A percentile compares a stretch with the other conserved stretches of the same genome.
These are phyloP conservation scores for Epichloe hybrida DNA, from an alignment of 2,329 filamentous ascomycete genomes.

Conservation along the genomic window DNA sequence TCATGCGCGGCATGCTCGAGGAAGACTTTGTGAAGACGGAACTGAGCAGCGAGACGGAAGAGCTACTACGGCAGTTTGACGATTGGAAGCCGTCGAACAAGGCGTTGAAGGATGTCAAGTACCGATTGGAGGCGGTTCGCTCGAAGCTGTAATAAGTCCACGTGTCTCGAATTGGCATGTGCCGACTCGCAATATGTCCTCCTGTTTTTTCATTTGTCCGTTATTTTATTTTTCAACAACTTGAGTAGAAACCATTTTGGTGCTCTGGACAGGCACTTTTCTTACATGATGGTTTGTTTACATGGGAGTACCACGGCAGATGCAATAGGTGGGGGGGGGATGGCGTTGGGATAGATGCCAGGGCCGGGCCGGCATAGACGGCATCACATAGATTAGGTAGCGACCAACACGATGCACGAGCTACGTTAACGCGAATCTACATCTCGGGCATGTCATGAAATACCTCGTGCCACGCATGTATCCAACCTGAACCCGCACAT, in stretches of 20 bases:
- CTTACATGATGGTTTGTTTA: too few species aligned
- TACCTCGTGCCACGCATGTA: too few species aligned
- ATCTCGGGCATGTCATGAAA: too few species aligned
- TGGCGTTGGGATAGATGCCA: background rate
- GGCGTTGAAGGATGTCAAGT: slow-evolving; percentile 89
- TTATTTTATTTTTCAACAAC: background rate
- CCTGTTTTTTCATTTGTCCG: background rate
- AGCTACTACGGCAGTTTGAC: slow-evolving; percentile 78
- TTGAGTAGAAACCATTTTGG: too few species aligned
- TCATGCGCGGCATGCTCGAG: slow-evolving; percentile 84
- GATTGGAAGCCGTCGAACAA: slow-evolving; percentile 86
- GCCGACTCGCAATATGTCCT: background rate
- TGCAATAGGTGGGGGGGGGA: background rate
- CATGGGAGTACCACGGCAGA: too few species aligned
- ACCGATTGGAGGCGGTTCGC: slow-evolving; percentile 77
- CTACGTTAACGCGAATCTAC: too few species aligned
- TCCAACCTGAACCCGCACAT: too few species aligned
- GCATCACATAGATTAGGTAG: background rate
- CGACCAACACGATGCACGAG: background rate
- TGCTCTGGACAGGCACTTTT: too few species aligned
- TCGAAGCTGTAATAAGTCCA: slow-evolving; percentile 55
- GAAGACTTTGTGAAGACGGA: slow-evolving; percentile 82
- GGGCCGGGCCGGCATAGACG: too few species aligned
- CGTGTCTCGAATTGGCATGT: too few species aligned
- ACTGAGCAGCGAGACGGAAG: slow-evolving; percentile 59